Conservation (phyloP, 2,329 filamentous ascomycete species). For the Rutstroemia sp. region DNA sequence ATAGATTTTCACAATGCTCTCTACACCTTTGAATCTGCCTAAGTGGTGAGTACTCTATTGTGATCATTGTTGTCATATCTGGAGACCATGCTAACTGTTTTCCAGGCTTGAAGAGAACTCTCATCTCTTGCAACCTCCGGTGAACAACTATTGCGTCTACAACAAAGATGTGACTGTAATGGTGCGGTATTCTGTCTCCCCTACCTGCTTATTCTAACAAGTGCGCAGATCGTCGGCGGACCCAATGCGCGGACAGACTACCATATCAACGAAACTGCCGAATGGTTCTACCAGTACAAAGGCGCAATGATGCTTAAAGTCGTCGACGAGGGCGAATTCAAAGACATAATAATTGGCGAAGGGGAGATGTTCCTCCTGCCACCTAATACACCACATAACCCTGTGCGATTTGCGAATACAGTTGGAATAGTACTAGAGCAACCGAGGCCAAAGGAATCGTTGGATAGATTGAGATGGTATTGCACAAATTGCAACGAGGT, state of each 20-base stretch:
- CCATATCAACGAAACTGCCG: constrained; percentile 92
- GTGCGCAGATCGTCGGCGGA: constrained; percentile 75
- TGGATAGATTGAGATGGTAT: constrained; percentile 89
- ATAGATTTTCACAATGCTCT: constrained; percentile 19
- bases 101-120: constrained; percentile 85
- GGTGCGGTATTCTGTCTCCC: constrained; percentile 36
- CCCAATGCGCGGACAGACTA: constrained; percentile 96
- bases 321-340: constrained; percentile 65
- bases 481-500: constrained; percentile 62
- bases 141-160: constrained; percentile 98
- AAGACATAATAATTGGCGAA: constrained; percentile 83
- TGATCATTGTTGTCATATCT: not conserved
- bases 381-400: constrained; percentile 92
- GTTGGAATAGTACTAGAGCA: constrained; percentile 94
- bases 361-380: constrained; percentile 92
- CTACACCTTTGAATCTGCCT: constrained; percentile 26
- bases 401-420: constrained; percentile 85
- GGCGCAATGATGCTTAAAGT: constrained; percentile 92
- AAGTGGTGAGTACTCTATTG: constrained; percentile 23
- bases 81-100: constrained; percentile 1
- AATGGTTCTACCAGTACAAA: constrained; percentile 97
- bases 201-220: not conserved
- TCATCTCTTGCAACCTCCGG: constrained; percentile 74
- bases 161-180: constrained; percentile 77
- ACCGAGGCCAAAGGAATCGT: constrained; percentile 57